Evolutionary conservation across 345 rosid species (phyloP), one percentile per base, ranked within the genome.

Genomic region (Sonneratia alba): DNA sequence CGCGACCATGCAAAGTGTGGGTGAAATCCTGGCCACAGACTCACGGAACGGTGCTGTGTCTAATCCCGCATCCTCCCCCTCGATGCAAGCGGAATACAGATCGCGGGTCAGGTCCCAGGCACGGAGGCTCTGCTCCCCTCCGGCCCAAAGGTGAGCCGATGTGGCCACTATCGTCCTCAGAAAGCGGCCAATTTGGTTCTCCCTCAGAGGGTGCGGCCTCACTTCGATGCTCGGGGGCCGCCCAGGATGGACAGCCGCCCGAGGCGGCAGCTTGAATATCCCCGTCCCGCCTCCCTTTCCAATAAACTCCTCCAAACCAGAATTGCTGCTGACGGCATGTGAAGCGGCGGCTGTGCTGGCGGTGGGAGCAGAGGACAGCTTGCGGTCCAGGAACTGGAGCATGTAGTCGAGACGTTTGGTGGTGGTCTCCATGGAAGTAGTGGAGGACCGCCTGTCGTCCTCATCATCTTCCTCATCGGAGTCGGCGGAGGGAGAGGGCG

Each of bases 331-430:
- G 3, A 7, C 66, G 7, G 81, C 77, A 70, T 19, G 48, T 34
- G 62, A 38, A 47, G 43, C 22, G 45, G 76, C 76, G 69, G 71
- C 71, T n/a, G 71, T 59, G 77, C 73, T 43, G 63, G 77, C 68
- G 67, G 80, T 66, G 63, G 79, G 3, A 56, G 78, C 62, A 70
- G 77, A 19, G 24, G 85, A 77, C 62, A 91, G 90, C 75, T 91
- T 85, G 37, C 96, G 87, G 80, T 94, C 97, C 3, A 94, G 84
- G 82, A 94, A 91, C 15, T 90, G 90, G 76, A 94, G 87, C 97
- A 90, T 94, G 88, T 80, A 83, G 72, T 94, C 97, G 74, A 94
- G 91, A 57, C 97, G 96, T 49, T 81, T 85, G 79, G 77, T 77
- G 70, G 92, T 84, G 73, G 90, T 83, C 68, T 87, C 86, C 68